These are phyloP conservation scores for Pseudoperonospora humuli DNA, from an alignment of 352 stramenopile species.

Conservation along the genomic window DNA sequence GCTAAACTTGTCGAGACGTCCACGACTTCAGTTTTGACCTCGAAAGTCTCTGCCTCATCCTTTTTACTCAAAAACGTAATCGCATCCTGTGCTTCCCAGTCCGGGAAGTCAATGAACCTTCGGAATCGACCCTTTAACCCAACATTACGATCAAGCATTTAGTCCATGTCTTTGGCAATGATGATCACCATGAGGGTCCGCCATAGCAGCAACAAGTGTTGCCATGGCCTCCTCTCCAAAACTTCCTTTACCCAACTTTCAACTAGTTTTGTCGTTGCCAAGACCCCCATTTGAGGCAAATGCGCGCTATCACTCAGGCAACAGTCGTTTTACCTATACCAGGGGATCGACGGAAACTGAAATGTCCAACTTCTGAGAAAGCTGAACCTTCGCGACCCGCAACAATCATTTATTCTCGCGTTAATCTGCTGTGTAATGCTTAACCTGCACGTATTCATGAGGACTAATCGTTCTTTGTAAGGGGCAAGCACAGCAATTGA, in stretches of 20 bases:
- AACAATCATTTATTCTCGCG: constrained; percentile 53
- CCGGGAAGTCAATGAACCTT: constrained; percentile 81
- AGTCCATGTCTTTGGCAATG: constrained; percentile 83
- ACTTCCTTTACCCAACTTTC: constrained; percentile 74
- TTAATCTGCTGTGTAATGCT: too few relatives aligned
- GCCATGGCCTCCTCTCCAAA: constrained; percentile 87
- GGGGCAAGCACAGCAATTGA: constrained; percentile 85
- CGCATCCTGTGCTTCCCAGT: constrained; percentile 83
- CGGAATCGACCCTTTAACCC: constrained; percentile 89
- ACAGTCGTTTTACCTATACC: constrained; percentile 89
- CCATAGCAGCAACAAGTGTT: constrained; percentile 86
- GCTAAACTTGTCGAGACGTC: constrained; percentile 89
- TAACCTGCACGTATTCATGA: constrained; percentile 40
- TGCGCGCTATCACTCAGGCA: constrained; percentile 87
- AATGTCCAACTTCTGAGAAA: constrained; percentile 60
- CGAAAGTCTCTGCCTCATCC: constrained; percentile 56
- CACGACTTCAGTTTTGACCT: constrained; percentile 57
- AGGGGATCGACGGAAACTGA: constrained; percentile 84
- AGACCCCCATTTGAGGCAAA: constrained; percentile 88
- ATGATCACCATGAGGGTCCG: constrained; percentile 83
- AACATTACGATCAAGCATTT: constrained; percentile 85
- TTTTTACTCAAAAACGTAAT: constrained; percentile 50
- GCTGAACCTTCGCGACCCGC: constrained; percentile 56
- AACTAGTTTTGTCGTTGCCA: constrained; percentile 89
- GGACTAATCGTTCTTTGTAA: constrained; percentile 85